Base-by-base conservation (phyloP, 2,329 filamentous ascomycete species). In the Tolypocladium nubicola region DNA sequence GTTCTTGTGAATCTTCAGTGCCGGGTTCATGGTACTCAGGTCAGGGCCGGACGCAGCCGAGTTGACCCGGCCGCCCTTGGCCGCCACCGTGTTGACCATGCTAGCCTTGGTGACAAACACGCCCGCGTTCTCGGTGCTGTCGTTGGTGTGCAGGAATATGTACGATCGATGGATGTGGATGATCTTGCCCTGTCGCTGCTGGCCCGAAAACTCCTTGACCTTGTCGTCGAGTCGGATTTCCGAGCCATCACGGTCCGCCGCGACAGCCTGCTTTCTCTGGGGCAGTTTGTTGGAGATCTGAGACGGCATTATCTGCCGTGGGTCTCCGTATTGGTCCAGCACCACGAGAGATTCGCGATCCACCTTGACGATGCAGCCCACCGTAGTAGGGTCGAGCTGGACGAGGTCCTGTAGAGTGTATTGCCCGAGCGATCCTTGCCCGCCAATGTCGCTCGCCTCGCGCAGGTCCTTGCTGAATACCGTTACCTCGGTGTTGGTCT, bases 391-490 rank as follows among this genome's bases (percentile, higher is more conserved):
- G 71, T 97, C 93, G 60, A 99, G 83, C 73, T 97, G 92, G 16
- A 99, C 90, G 33, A 99, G 81, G 70, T 99, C 94, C 65, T 95
- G 90, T 39, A 99, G 84, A 64, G 92, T 88, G 71, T 89, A 97
- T 72, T 95, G 89, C 13, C 90, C 90, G n/a, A 93, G 76, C 38
- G 85, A 84, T 35, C 90, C 88, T 67, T 92, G 86, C 19, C 90
- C 91, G 61, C 91, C 92, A 64, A 91, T 90, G 68, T 97, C 94
- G 57, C 90, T 90, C 35, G 94, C 94, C 71, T 96, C 90, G 63
- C 95, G 85, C 60, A 99, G 76, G 75, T 99, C 94, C 71, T 96
- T 97, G 76, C 93, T 97, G 70, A 99, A 99, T 39, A 99, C 94
- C 0, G 92, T 97, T 64, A 99, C 91, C 70, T 99, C 94, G 55